Base-by-base conservation (phyloP, 495 filamentous ascomycete genomes). In the Coniosporium apollinis region DNA sequence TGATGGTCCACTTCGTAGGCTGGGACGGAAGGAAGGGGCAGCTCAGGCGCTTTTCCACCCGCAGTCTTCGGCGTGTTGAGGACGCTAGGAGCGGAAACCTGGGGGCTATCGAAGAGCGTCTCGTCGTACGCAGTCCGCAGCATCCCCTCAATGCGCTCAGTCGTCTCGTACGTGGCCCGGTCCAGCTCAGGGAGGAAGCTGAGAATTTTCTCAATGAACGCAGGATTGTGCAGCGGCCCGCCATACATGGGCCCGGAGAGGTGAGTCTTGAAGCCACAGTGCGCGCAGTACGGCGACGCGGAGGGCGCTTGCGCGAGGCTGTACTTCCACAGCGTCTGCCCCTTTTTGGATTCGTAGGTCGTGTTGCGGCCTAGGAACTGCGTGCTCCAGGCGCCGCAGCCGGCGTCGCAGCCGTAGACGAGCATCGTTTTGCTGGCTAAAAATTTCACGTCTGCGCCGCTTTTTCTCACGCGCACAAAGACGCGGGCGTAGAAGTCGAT, bases 401-500 rank as follows among this genome's bases (percentile, higher is more conserved):
- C 89, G 2, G 62, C 49, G 48, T 94, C 84, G 48, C 89, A 99
- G 46, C 70, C 81, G 58, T 93, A 94, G 2, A 92, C 79, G 0
- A 91, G 33, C 84, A 99, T 94, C 0, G 79, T 91, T 49, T 83
- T 94, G 14, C 81, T 76, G 2, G 80, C 78, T 10, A 81, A 65
- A 37, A 85, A 82, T 49, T 99, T 99, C 36, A 94, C 86, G 37
- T 82, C 72, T 0, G 71, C 73, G 0, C 84, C 76, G 1, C 79
- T 82, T 30, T 70, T 79, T 37, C 69, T 64, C 20, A 99, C 63
- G 1, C 82, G 75, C 37, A 99, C 75, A 50, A 96, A 99, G 1
- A 94, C 62, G 29, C 91, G 71, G n/a, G 71, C 67, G 51, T 99
- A 99, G 52, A 82, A 99, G 54, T 99, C 89, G 36, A 96, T 89